Conservation (phyloP, 2,329 filamentous ascomycete species). For the Lachnellula occidentalis region DNA sequence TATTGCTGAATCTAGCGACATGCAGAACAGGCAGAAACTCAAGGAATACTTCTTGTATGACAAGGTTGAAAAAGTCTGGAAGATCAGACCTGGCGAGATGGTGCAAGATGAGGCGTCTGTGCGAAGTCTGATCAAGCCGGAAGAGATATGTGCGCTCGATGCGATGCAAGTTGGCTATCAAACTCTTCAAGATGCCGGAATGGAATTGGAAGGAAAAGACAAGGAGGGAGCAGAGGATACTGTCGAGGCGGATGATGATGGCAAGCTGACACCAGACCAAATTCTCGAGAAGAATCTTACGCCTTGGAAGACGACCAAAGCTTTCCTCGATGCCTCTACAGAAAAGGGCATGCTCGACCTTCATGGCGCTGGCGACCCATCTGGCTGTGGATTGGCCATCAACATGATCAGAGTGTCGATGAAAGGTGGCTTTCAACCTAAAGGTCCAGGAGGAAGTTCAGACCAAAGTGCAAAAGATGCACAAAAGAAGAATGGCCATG, state of each 20-base stretch:
- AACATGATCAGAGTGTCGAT: conserved; percentile 97
- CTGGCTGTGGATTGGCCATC: conserved; percentile 87
- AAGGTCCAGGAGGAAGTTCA: not conserved
- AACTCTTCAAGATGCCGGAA: conserved; percentile 85
- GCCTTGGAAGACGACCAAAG: conserved; percentile 94
- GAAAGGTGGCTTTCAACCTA: conserved; percentile 73
- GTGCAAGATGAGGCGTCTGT: conserved; percentile 77
- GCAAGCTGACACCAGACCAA: conserved; percentile 38
- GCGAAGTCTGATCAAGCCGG: conserved; percentile 84
- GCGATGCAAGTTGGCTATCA: conserved; percentile 95
- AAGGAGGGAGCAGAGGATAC: conserved; percentile 20
- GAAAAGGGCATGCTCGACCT: conserved; percentile 96
- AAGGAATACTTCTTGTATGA: conserved; percentile 94
- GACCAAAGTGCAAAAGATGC: conserved; percentile 55
- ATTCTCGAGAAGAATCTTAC: conserved; percentile 84
- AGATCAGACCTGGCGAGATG: conserved; percentile 64
- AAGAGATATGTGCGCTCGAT: conserved; percentile 90
- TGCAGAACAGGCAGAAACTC: conserved; percentile 93
- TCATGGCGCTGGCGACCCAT: conserved; percentile 91
- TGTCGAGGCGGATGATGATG: conserved; percentile 32
- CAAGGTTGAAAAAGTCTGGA: conserved; percentile 79
- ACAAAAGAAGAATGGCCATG: conserved; percentile 78
- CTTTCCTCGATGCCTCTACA: conserved; percentile 87
- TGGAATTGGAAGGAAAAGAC: conserved; percentile 59
- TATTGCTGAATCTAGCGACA: conserved; percentile 87